These are phyloP conservation scores for Suillus alpinus DNA, from an alignment of 768 basidiomycete species.

Conservation along the genomic window DNA sequence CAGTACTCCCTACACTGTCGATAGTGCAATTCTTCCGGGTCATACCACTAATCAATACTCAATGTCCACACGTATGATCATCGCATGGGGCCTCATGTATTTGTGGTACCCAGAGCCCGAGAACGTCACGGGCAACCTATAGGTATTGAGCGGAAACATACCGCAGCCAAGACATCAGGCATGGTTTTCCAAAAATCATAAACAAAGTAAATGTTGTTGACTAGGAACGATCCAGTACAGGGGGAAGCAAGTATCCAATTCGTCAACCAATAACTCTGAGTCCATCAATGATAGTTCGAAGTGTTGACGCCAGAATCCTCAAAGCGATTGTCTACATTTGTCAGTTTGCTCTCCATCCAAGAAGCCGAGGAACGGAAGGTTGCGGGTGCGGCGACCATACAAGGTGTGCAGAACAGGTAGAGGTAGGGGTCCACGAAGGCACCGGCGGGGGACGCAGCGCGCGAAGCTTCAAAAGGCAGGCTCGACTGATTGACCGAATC, in stretches of 20 bases:
- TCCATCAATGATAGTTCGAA: background rate
- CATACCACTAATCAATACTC: background rate
- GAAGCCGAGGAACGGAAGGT: background rate
- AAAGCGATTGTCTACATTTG: background rate
- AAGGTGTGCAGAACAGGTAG: slow-evolving; percentile 26
- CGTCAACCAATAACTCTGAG: background rate
- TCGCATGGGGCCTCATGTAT: background rate
- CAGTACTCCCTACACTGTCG: background rate
- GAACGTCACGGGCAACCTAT: background rate
- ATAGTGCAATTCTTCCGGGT: background rate
- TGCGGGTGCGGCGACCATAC: background rate
- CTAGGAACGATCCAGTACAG: background rate
- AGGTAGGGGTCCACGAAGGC: slow-evolving; percentile 23
- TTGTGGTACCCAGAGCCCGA: background rate
- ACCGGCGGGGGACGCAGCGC: background rate
- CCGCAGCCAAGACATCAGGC: background rate
- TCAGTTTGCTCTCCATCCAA: background rate
- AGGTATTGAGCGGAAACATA: background rate
- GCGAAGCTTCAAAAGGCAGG: background rate
- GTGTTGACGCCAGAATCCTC: background rate
- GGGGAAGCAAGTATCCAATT: background rate
- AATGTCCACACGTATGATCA: background rate
- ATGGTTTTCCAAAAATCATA: background rate
- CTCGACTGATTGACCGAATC: background rate
- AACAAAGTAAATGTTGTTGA: background rate